phyloP scores from a whole-genome alignment of 768 basidiomycete species.

The Tylopilus subfusipes region DNA sequence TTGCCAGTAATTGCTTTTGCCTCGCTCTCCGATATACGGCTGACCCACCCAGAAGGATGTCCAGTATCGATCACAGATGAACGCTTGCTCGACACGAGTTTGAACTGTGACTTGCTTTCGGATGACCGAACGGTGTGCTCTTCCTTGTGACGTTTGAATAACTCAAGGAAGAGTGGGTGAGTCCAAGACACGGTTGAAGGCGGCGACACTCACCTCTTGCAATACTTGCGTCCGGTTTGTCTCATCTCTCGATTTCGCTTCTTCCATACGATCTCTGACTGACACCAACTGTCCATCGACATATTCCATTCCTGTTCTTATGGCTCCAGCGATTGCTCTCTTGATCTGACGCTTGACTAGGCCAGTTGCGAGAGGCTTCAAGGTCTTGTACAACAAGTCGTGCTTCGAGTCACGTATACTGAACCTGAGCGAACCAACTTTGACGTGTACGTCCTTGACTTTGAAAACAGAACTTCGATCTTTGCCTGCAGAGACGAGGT shows the following conservation, averaged over 20 bases:
- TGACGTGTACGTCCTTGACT: conserved; percentile 68
- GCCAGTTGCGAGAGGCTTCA: conserved; percentile 74
- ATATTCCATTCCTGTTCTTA: conserved; percentile 80
- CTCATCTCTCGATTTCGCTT: conserved; percentile 48
- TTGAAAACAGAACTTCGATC: conserved; percentile 71
- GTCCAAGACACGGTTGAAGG: background rate
- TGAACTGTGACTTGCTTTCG: conserved; percentile 66
- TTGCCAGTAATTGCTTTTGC: conserved; percentile 41
- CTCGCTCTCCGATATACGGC: conserved; percentile 44
- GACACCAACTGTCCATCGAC: conserved; percentile 84
- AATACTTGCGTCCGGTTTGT: conserved; percentile 48
- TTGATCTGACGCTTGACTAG: conserved; percentile 75
- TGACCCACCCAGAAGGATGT: conserved; percentile 70
- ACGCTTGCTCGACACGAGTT: conserved; percentile 70
- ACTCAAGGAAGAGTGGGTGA: conserved; percentile 29
- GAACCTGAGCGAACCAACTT: conserved; percentile 86
- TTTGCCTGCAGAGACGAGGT: conserved; percentile 56
- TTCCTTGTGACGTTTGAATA: conserved; percentile 60
- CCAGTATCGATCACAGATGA: conserved; percentile 65
- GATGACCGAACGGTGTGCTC: conserved; percentile 34
- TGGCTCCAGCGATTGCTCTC: conserved; percentile 59
- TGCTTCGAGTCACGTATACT: conserved; percentile 90
- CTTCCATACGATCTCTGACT: conserved; percentile 78
- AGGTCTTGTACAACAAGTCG: conserved; percentile 80
- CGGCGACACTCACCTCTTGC: conserved; percentile 45